Evolutionary conservation across 1,284 basidiomycete genomes (phyloP).

Genomic region (Leccinum fuscescens): DNA sequence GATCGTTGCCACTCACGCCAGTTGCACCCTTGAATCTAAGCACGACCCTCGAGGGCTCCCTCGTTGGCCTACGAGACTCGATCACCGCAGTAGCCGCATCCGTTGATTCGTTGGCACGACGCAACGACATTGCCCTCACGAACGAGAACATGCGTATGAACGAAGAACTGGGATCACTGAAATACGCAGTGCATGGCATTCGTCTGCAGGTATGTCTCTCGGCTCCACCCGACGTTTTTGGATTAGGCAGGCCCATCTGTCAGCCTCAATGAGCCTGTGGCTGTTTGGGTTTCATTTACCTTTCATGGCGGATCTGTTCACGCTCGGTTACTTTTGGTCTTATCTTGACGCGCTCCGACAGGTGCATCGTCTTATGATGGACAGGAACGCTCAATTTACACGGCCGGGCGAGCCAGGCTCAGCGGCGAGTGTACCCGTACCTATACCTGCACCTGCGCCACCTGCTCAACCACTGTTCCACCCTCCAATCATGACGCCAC

Average conservation of each 20-base stretch:
- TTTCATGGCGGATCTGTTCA: slow-evolving; percentile 10
- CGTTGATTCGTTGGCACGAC: slow-evolving; percentile 62
- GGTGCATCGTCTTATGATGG: slow-evolving; percentile 67
- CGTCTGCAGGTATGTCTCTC: slow-evolving; percentile 66
- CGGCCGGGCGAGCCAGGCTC: slow-evolving; percentile 28
- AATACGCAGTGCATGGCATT: slow-evolving; percentile 73
- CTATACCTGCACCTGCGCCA: slow-evolving; percentile 23
- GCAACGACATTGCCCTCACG: slow-evolving; percentile 63
- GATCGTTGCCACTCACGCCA: slow-evolving; percentile 32
- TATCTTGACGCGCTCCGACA: slow-evolving; percentile 25
- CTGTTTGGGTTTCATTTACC: slow-evolving; percentile 9
- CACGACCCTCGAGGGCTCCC: slow-evolving; percentile 57
- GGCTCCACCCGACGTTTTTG: slow-evolving; percentile 5
- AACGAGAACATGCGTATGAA: slow-evolving; percentile 71
- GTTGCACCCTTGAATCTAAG: slow-evolving; percentile 61
- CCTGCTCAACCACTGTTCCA: slow-evolving; percentile 25
- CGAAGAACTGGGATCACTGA: slow-evolving; percentile 74
- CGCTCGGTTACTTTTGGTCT: slow-evolving; percentile 15
- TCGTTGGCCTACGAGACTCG: slow-evolving; percentile 59
- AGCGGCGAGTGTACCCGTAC: slow-evolving; percentile 17
- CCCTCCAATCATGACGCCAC: slow-evolving; percentile 34
- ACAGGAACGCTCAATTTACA: slow-evolving; percentile 56
- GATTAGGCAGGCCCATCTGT: neutral
- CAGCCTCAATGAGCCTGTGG: neutral
- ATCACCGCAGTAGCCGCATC: slow-evolving; percentile 56